Evolutionary conservation across 148 eudicot genomes (phyloP).

Genomic region (Salicornia ramosissima): DNA sequence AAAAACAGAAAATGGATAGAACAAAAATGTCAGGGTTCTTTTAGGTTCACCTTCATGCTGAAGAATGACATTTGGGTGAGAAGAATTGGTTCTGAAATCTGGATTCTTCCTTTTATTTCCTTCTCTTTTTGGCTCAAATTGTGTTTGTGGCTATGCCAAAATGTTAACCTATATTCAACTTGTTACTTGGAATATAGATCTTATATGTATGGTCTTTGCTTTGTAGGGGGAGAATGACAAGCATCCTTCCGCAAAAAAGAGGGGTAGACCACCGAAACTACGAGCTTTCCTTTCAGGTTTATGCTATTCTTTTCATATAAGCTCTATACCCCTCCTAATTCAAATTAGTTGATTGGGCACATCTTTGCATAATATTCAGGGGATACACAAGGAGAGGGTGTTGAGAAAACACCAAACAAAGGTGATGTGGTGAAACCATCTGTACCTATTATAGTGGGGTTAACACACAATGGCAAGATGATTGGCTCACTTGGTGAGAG

Average conservation of each 20-base stretch:
- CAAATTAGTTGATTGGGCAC: not conserved
- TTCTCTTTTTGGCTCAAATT: too few species aligned
- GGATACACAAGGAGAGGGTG: conserved; percentile 23
- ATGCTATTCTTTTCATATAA: not conserved
- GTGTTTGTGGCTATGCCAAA: too few species aligned
- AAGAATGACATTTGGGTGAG: too few species aligned
- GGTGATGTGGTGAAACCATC: conserved; percentile 3
- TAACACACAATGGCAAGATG: conserved; percentile 34
- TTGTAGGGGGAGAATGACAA: conserved; percentile 24
- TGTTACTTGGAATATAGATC: not conserved
- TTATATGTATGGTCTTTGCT: conserved; percentile 2
- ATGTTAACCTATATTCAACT: too few species aligned
- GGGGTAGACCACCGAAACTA: conserved; percentile 31
- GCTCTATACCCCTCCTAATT: not conserved
- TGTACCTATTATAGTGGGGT: conserved; percentile 36
- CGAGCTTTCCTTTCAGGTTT: conserved; percentile 27
- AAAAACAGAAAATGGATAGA: too few species aligned
- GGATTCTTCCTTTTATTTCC: not conserved
- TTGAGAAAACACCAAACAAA: conserved; percentile 21
- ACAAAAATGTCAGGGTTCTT: too few species aligned
- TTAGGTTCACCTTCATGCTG: too few species aligned
- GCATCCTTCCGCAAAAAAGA: conserved; percentile 18
- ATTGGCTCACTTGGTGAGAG: conserved; percentile 22
- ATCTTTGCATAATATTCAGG: not conserved
- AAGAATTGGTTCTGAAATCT: not conserved